Percentiles rank a stretch among this genome's conserved stretches.
Conservation (phyloP, 2,329 filamentous ascomycete species). For the Fusarium falciforme region DNA sequence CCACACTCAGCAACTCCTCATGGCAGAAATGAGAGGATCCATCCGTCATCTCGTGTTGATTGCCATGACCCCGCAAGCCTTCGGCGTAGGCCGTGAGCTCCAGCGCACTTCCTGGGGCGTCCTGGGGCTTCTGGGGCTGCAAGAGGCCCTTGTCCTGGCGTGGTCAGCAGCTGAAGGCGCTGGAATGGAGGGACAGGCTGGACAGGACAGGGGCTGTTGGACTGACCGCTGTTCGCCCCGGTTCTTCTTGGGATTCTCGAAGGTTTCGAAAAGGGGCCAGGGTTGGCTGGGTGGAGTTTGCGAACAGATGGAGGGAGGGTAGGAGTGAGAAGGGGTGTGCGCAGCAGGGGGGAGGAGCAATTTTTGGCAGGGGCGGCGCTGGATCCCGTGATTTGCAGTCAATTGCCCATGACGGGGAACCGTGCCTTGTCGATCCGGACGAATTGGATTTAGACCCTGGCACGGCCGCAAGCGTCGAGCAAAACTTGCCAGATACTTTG, state of each 20-base stretch:
- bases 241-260: conserved; percentile 45
- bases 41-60: conserved; percentile 48
- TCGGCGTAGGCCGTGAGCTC: conserved; percentile 41
- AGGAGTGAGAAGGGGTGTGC: conserved; percentile 12
- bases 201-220: conserved; percentile 33
- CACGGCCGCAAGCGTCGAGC: conserved; percentile 29
- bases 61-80: conserved; percentile 42
- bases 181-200: conserved; percentile 27
- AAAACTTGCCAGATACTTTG: conserved; percentile 22
- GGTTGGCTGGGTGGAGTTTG: conserved; percentile 37
- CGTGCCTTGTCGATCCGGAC: conserved; percentile 38
- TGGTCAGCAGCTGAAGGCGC: conserved; percentile 35
- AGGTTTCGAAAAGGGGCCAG: conserved; percentile 47
- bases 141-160: conserved; percentile 30
- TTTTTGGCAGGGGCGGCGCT: conserved; percentile 26
- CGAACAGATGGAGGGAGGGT: conserved; percentile 34
- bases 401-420: conserved; percentile 42
- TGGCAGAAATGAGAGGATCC: conserved; percentile 44
- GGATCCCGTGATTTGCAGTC: conserved; percentile 40
- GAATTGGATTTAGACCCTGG: conserved; percentile 41
- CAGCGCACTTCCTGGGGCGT: conserved; percentile 24
- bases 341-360: conserved; percentile 7
- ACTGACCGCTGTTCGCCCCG: conserved; percentile 46
- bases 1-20: conserved; percentile 3
- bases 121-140: conserved; percentile 28